Evolutionary conservation across 352 stramenopile genomes (phyloP), one percentile per base, ranked within the genome.

Genomic region (Pythium scleroteichum): DNA sequence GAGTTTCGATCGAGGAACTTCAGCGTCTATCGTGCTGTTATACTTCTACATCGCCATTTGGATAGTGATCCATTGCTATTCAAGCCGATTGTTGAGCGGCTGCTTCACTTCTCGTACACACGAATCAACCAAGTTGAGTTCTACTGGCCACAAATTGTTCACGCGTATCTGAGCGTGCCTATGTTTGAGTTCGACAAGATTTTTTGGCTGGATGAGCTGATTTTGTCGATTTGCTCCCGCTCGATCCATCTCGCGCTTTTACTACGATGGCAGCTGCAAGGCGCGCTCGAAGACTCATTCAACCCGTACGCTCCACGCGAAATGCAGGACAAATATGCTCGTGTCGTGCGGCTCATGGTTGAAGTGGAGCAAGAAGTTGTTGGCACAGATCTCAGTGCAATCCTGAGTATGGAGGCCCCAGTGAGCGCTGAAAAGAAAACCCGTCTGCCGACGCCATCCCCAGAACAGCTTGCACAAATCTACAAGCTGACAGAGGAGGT

Each of bases 111-210:
- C 60, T 93, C 85, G 40, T 94, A 94, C 72, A 90, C 85, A 24
- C 76, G 87, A 22, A 94, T 96, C 65, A 95, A 95, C 59, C 82
- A 97, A 69, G 83, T 97, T 44, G 89, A 97, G 63, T 96, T 97
- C 59, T 96, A 96, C 62, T 95, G 86, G 82, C 88, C 87, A 17
- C 89, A 97, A 71, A 91, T 97, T 32, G 79, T 96, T 40, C 89
- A 97, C 53, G 84, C 85, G 53, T 94, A 94, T 47, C 49, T 96
- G 47, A 94, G 82, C 19, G 82, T 96, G 51, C 86, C 84, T 13
- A 94, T 91, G 73, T 95, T 94, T 71, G 82, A 95, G 40, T 94
- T 95, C 63, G 85, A 94, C 46, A 96, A 96, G 71, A 78, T 95
- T 24, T 95, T 96, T 68, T 93, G 86, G 84, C 72, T 96, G 27